phyloP scores from a whole-genome alignment of 371 early-diverging fungal species.

The Mucor saturninus region DNA sequence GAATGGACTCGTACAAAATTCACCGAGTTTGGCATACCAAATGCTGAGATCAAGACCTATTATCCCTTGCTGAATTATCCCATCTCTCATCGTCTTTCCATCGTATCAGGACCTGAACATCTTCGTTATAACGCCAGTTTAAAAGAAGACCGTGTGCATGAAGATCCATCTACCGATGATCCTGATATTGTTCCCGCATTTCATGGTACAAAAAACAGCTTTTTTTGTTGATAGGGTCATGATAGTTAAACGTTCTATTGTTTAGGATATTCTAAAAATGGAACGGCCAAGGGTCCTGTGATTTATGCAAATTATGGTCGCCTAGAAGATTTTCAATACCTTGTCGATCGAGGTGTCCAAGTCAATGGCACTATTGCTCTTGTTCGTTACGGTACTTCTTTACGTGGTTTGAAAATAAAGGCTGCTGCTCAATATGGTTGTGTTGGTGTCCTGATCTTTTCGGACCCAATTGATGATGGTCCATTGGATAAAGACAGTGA shows the following conservation, averaged over 20 bases:
- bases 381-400: conserved; percentile 64
- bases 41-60: conserved; percentile 61
- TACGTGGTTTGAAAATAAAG: conserved; percentile 69
- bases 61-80: conserved; percentile 68
- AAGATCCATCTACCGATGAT: conserved; percentile 59
- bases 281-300: conserved; percentile 62
- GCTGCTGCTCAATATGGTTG: conserved; percentile 67
- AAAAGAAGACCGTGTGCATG: conserved; percentile 59
- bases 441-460: conserved; percentile 64
- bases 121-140: conserved; percentile 59
- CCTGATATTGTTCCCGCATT: conserved; percentile 62
- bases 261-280: conserved; percentile 57
- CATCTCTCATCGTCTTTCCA: conserved; percentile 55
- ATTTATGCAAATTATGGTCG: conserved; percentile 75
- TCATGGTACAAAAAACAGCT: conserved; percentile 41
- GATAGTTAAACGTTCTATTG: too few species aligned
- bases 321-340: conserved; percentile 60
- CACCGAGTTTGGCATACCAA: conserved; percentile 55
- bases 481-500: conserved; percentile 29
- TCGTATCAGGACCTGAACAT: conserved; percentile 59
- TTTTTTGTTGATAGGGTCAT: not conserved
- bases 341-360: conserved; percentile 51
- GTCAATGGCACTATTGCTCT: conserved; percentile 63
- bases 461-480: conserved; percentile 69
- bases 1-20: conserved; percentile 64